A percentile compares a stretch with the other conserved stretches of the same genome.
Evolutionary conservation across 1,284 basidiomycete species (phyloP).

Genomic region (Exobasidium cylindrosporum): DNA sequence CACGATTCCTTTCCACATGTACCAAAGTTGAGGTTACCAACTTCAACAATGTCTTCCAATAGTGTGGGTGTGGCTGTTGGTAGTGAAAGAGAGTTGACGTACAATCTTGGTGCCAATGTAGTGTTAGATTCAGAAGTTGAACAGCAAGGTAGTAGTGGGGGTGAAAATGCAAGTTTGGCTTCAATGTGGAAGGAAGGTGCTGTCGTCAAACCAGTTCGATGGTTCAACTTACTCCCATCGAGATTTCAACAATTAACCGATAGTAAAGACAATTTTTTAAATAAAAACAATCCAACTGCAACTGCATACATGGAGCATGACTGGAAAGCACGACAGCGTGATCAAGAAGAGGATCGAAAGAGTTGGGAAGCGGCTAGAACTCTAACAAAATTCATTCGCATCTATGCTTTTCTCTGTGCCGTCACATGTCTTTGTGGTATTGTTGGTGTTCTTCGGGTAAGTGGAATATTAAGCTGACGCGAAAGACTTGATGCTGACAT

Average conservation of each 20-base stretch:
- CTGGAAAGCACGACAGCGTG: conserved; percentile 8
- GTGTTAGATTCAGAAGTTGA: not conserved
- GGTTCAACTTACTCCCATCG: conserved; percentile 7
- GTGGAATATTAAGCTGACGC: conserved; percentile 5
- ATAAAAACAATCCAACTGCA: not conserved
- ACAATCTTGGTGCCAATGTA: too few species aligned
- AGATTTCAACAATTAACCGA: not conserved
- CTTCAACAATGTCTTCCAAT: conserved; percentile 4
- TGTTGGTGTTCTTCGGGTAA: conserved; percentile 24
- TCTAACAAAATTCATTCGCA: conserved; percentile 23
- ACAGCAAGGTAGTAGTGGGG: not conserved
- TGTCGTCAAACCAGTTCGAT: conserved; percentile 15
- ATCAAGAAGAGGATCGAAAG: conserved; percentile 27
- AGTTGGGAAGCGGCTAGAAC: conserved; percentile 33
- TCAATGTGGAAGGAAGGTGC: conserved; percentile 1
- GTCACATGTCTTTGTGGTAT: conserved; percentile 30
- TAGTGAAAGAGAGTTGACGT: too few species aligned
- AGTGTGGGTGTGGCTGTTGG: conserved; percentile 9
- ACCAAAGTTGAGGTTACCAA: conserved; percentile 17
- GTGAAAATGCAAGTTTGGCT: conserved; percentile 4
- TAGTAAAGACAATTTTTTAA: not conserved
- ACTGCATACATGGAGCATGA: not conserved
- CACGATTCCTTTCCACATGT: conserved; percentile 28
- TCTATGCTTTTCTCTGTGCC: conserved; percentile 29
- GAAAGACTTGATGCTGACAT: not conserved